Conservation (phyloP, 2,329 filamentous ascomycete species). For the Colletotrichum abscissum region DNA sequence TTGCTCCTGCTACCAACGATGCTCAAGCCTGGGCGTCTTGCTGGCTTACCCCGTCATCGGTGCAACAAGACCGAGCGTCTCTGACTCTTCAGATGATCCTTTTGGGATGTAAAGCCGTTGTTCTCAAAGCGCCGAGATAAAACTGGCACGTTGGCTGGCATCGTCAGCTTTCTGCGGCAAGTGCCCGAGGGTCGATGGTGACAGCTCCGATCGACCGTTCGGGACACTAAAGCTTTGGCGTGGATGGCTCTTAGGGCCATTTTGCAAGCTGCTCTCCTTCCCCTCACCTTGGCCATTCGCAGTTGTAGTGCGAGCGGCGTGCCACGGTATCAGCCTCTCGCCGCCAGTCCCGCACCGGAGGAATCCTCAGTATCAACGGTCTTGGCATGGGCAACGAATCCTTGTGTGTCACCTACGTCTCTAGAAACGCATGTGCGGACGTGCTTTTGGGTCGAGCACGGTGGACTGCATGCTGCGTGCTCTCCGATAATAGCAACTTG, state of each 20-base stretch:
- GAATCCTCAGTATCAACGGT: background rate
- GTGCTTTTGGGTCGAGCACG: constrained; percentile 15
- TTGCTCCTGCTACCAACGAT: constrained; percentile 1
- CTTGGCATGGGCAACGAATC: constrained; percentile 6
- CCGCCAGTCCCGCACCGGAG: constrained; percentile 5
- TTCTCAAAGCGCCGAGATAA: constrained; percentile 6
- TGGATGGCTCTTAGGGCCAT: background rate
- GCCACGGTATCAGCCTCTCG: constrained; percentile 21
- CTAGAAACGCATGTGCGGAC: constrained; percentile 13
- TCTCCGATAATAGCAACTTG: background rate
- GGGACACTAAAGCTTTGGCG: background rate
- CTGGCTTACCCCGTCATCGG: constrained; percentile 4
- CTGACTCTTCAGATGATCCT: constrained; percentile 13
- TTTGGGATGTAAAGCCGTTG: constrained; percentile 21
- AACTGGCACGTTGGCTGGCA: background rate
- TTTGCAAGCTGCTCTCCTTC: background rate
- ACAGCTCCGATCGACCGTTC: background rate
- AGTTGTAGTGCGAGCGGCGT: background rate
- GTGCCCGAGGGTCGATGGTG: constrained; percentile 9
- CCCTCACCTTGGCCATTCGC: background rate
- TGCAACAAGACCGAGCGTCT: background rate
- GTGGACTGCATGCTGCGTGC: background rate
- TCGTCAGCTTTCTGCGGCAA: constrained; percentile 19
- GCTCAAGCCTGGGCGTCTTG: background rate
- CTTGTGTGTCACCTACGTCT: constrained; percentile 25